These are phyloP conservation scores for Nakaseomyces sp. DNA, from an alignment of 1,139 yeast genomes.

Conservation along the genomic window DNA sequence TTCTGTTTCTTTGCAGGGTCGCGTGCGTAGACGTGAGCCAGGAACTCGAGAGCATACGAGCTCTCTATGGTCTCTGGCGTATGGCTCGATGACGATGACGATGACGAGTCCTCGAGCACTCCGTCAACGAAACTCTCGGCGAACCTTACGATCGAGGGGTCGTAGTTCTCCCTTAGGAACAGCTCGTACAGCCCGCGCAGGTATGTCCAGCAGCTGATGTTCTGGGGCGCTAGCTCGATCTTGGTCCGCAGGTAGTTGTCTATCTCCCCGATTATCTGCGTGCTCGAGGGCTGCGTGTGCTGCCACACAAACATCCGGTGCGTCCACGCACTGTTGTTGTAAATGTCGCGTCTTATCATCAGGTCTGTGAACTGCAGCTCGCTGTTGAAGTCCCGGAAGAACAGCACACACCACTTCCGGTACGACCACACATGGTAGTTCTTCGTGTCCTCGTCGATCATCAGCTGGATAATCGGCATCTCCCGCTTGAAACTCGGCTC, in stretches of 20 bases:
- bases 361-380: conserved; percentile 50
- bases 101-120: conserved; percentile 17
- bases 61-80: conserved; percentile 32
- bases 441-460: conserved; percentile 72
- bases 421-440: conserved; percentile 97
- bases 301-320: conserved; percentile 57
- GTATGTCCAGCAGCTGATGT: conserved; percentile 86
- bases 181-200: conserved; percentile 49
- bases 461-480: conserved; percentile 50
- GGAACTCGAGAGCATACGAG: conserved; percentile 61
- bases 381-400: conserved; percentile 39
- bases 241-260: conserved; percentile 17
- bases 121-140: conserved; percentile 37
- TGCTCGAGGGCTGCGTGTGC: conserved; percentile 9
- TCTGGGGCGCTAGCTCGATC: conserved; percentile 54
- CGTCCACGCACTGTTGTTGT: conserved; percentile 93
- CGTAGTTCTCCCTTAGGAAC: conserved; percentile 23
- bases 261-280: conserved; percentile 5
- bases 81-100: conserved; percentile 10
- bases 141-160: conserved; percentile 38
- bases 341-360: conserved; percentile 52
- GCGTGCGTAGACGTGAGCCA: conserved; percentile 43
- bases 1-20: conserved; percentile 28
- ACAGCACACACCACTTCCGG: conserved; percentile 65
- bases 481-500: conserved; percentile 46